A percentile compares a stretch with the other conserved stretches of the same genome.
These are phyloP conservation scores for Hypomyces rosellus DNA, from an alignment of 2,329 filamentous ascomycete genomes.

Conservation along the genomic window DNA sequence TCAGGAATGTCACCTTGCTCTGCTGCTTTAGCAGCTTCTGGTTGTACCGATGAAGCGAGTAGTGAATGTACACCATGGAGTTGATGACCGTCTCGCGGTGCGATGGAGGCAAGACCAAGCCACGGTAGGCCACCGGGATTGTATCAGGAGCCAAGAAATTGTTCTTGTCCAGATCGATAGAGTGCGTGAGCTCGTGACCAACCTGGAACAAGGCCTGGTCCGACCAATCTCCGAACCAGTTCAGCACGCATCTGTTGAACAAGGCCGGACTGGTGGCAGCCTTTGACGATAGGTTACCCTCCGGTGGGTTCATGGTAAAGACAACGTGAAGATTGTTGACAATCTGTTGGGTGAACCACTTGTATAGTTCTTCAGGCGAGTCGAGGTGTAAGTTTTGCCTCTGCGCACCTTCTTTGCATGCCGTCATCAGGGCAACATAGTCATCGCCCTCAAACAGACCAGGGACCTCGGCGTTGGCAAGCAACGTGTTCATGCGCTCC, in stretches of 20 bases:
- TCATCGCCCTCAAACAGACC: constrained; percentile 99
- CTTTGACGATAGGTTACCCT: constrained; percentile 90
- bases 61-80: constrained; percentile 97
- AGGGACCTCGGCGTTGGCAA: constrained; percentile 98
- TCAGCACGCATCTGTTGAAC: constrained; percentile 99
- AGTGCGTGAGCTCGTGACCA: constrained; percentile 87
- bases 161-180: constrained; percentile 86
- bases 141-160: constrained; percentile 83
- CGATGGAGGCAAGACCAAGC: constrained; percentile 74
- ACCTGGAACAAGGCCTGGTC: constrained; percentile 99
- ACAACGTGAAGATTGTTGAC: constrained; percentile 98
- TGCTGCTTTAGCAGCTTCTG: constrained; percentile 83
- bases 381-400: constrained; percentile 91
- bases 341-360: constrained; percentile 99
- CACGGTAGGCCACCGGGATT: constrained; percentile 87
- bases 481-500: constrained; percentile 97
- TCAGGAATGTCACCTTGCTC: constrained; percentile 86
- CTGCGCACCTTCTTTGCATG: constrained; percentile 96
- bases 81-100: constrained; percentile 93
- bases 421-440: constrained; percentile 96
- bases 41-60: constrained; percentile 89
- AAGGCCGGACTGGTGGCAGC: constrained; percentile 94
- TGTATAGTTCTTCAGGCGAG: constrained; percentile 98
- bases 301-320: constrained; percentile 99
- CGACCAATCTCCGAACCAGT: constrained; percentile 99